A percentile compares a stretch with the other conserved stretches of the same genome.
phyloP scores from a whole-genome alignment of 495 filamentous ascomycete species.

The Neurospora sp. region DNA sequence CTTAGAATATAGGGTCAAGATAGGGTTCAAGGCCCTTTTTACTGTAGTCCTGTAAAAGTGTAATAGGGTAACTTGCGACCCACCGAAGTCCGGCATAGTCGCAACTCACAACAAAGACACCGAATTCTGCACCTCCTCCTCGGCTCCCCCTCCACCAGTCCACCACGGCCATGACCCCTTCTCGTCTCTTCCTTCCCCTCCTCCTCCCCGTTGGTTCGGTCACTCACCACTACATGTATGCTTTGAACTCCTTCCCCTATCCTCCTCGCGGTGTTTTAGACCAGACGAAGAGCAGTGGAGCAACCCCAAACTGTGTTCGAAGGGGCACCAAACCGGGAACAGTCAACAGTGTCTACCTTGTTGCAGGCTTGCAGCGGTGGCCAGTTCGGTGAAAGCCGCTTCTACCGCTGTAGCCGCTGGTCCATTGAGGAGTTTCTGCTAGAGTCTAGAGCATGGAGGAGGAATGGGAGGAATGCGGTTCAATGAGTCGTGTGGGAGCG shows the following conservation, averaged over 20 bases:
- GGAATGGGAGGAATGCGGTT: not conserved
- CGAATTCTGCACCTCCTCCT: not conserved
- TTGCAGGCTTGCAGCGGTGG: not conserved
- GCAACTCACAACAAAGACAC: not conserved
- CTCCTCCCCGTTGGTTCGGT: not conserved
- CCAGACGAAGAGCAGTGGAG: not conserved
- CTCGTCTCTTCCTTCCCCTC: not conserved
- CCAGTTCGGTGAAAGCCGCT: not conserved
- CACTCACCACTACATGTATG: not conserved
- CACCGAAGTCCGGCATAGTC: not conserved
- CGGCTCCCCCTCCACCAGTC: not conserved
- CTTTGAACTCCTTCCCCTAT: not conserved
- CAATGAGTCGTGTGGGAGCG: not conserved
- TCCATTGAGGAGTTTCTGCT: not conserved
- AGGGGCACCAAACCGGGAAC: not conserved
- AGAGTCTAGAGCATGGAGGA: not conserved
- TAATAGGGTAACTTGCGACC: not conserved
- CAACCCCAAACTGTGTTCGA: not conserved
- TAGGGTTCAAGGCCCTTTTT: not conserved
- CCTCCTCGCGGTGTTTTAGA: not conserved
- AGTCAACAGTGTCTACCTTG: not conserved
- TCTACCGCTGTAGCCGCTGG: not conserved
- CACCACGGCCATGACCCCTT: not conserved
- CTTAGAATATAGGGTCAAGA: not conserved
- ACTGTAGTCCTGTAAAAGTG: not conserved